Conservation (phyloP, 2,329 filamentous ascomycete species). For the Arthrobotrys pseudoclavata region DNA sequence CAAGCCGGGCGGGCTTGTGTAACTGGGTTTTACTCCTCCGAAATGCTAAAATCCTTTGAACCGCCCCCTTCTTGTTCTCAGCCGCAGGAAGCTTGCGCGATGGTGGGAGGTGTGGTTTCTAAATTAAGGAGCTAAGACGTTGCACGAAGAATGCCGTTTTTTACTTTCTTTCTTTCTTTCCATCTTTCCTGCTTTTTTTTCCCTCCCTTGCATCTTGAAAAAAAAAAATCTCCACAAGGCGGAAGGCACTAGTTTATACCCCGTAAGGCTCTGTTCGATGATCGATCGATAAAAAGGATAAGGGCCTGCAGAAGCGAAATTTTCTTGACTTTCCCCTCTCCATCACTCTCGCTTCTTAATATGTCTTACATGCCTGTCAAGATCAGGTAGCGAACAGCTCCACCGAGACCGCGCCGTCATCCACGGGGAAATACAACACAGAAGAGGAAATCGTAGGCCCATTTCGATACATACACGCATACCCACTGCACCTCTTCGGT, state of each 20-base stretch:
- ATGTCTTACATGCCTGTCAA: slow-evolving; percentile 38
- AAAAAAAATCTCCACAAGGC: neutral
- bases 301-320: slow-evolving; percentile 15
- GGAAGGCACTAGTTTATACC: neutral
- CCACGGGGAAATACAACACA: neutral
- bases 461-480: slow-evolving; percentile 9
- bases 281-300: slow-evolving; percentile 54
- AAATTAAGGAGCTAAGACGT: slow-evolving; percentile 51
- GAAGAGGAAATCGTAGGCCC: slow-evolving; percentile 30
- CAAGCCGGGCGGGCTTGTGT: slow-evolving; percentile 44
- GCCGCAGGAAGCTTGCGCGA: slow-evolving; percentile 56
- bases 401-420: slow-evolving; percentile 16
- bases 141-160: slow-evolving; percentile 17
- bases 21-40: slow-evolving; percentile 46
- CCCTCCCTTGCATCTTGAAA: slow-evolving; percentile 39
- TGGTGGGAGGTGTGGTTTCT: slow-evolving; percentile 28
- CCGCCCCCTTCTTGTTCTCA: slow-evolving; percentile 32
- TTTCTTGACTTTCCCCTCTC: neutral
- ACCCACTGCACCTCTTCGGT: neutral
- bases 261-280: slow-evolving; percentile 19
- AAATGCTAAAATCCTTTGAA: slow-evolving; percentile 43
- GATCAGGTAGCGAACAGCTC: slow-evolving; percentile 39
- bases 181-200: slow-evolving; percentile 1
- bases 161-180: neutral
- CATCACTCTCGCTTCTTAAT: slow-evolving; percentile 29